Percentiles rank a stretch among this genome's conserved stretches.
Evolutionary conservation across 2,329 filamentous ascomycete genomes (phyloP).

Genomic region (Trichoderma afroharzianum): DNA sequence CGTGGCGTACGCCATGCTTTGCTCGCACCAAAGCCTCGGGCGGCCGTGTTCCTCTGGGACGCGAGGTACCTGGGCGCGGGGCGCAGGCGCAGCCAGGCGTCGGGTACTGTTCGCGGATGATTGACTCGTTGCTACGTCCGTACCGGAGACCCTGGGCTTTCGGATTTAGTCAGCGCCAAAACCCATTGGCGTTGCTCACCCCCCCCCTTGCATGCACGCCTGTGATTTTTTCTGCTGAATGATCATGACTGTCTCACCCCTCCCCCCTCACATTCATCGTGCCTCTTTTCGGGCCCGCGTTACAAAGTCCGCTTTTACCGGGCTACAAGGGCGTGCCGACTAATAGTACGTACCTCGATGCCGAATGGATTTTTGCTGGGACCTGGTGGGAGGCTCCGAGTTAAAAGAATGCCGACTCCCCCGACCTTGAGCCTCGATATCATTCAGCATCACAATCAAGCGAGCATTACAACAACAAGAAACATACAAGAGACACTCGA

Average conservation of each 20-base stretch:
- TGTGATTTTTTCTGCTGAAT: neutral
- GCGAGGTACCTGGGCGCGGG: constrained; percentile 14
- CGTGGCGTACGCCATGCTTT: neutral
- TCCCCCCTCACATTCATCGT: constrained; percentile 15
- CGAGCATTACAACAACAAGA: neutral
- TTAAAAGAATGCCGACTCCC: constrained; percentile 26
- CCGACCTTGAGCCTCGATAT: constrained; percentile 17
- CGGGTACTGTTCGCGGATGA: constrained; percentile 15
- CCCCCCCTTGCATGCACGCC: neutral
- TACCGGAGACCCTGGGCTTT: neutral
- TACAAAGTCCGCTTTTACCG: constrained; percentile 19
- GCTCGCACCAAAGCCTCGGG: neutral
- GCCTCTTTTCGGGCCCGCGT: constrained; percentile 15
- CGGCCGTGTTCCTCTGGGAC: neutral
- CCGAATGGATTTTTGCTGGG: constrained; percentile 6
- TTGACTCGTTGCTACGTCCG: constrained; percentile 2
- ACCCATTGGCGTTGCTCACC: neutral
- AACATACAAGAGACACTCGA: neutral
- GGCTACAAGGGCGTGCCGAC: constrained; percentile 2
- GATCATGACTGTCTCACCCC: constrained; percentile 8
- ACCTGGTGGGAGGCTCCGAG: constrained; percentile 17
- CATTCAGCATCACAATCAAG: neutral
- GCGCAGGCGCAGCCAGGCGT: constrained; percentile 6
- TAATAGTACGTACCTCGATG: constrained; percentile 13
- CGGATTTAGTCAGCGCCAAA: constrained; percentile 19